These are phyloP conservation scores for Aspergillus cavernicola DNA, from an alignment of 495 filamentous ascomycete genomes.

Conservation along the genomic window DNA sequence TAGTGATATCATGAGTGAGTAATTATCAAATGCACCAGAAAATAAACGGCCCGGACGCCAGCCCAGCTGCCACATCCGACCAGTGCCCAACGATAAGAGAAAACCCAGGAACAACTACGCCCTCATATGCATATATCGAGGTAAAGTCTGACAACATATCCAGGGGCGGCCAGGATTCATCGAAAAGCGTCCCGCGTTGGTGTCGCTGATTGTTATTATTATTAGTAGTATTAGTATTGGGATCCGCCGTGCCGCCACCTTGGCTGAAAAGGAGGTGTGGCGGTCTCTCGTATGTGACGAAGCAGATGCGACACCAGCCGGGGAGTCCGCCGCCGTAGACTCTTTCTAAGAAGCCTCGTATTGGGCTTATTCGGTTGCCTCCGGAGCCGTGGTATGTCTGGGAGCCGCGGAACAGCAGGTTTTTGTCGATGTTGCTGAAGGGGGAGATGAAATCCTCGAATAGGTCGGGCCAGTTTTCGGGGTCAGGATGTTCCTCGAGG, in stretches of 20 bases:
- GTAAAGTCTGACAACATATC: slow-evolving; percentile 12
- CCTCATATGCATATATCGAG: slow-evolving; percentile 44
- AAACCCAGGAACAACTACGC: slow-evolving; percentile 46
- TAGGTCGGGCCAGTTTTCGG: slow-evolving; percentile 24
- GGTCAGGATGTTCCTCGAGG: slow-evolving; percentile 12
- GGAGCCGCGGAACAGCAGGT: slow-evolving; percentile 25
- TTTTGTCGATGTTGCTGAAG: not conserved
- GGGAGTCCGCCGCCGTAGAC: slow-evolving; percentile 29
- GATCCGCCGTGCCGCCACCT: slow-evolving; percentile 1
- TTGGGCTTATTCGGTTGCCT: slow-evolving; percentile 6
- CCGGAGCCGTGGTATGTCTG: slow-evolving; percentile 13
- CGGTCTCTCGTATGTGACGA: slow-evolving; percentile 28
- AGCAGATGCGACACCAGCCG: slow-evolving; percentile 43
- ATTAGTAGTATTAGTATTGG: no score
- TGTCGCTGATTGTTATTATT: not conserved
- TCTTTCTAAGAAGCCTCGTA: slow-evolving; percentile 32
- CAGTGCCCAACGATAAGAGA: slow-evolving; percentile 48
- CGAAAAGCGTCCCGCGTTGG: slow-evolving; percentile 8
- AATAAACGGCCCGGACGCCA: slow-evolving; percentile 48
- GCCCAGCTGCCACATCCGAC: slow-evolving; percentile 26
- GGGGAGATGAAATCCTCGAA: slow-evolving; percentile 23
- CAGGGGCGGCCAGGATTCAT: slow-evolving; percentile 19
- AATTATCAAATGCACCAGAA: slow-evolving; percentile 42
- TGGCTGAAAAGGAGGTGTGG: not conserved
- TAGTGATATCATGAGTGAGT: no score